These are phyloP conservation scores for Tilletiopsis washingtonensis DNA, from an alignment of 1,284 basidiomycete genomes.

Conservation along the genomic window DNA sequence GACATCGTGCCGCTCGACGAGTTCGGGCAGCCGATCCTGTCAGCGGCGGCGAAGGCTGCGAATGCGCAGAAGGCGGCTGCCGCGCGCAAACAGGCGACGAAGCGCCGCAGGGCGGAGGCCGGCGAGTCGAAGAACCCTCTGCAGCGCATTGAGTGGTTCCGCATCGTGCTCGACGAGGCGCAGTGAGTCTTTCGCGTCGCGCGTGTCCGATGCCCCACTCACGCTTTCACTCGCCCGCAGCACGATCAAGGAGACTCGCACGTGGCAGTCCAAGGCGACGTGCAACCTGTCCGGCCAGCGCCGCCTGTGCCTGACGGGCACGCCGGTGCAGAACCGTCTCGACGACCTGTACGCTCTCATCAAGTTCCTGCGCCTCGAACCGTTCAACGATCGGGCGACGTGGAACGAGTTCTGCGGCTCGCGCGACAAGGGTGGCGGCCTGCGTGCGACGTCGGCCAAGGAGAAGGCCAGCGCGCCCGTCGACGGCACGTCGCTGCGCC, in stretches of 20 bases:
- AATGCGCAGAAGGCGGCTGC: conserved; percentile 1
- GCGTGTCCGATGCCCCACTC: conserved; percentile 1
- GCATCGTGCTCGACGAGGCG: conserved; percentile 94
- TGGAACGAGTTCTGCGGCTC: conserved; percentile 90
- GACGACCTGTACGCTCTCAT: conserved; percentile 95
- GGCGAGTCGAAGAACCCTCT: conserved; percentile 71
- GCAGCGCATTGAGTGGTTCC: conserved; percentile 94
- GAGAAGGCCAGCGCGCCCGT: conserved; percentile 20
- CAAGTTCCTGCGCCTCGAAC: conserved; percentile 85
- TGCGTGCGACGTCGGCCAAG: not conserved
- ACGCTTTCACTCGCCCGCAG: conserved; percentile 3
- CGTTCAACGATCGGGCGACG: conserved; percentile 81
- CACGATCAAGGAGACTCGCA: conserved; percentile 90
- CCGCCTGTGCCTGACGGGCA: conserved; percentile 87
- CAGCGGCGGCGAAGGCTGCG: not conserved
- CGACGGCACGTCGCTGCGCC: conserved; percentile 79
- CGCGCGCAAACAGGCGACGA: not conserved
- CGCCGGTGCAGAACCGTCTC: conserved; percentile 96
- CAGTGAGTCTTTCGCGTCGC: conserved; percentile 51
- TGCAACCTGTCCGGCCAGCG: conserved; percentile 91
- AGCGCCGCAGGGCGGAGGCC: not conserved
- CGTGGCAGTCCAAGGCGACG: conserved; percentile 85
- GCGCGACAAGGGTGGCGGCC: conserved; percentile 70
- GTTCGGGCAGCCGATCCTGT: conserved; percentile 52
- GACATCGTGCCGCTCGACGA: conserved; percentile 63